Percentiles rank a stretch among this genome's conserved stretches.
Conservation (phyloP, 1,284 basidiomycete genomes). For the Agaricales sp. region DNA sequence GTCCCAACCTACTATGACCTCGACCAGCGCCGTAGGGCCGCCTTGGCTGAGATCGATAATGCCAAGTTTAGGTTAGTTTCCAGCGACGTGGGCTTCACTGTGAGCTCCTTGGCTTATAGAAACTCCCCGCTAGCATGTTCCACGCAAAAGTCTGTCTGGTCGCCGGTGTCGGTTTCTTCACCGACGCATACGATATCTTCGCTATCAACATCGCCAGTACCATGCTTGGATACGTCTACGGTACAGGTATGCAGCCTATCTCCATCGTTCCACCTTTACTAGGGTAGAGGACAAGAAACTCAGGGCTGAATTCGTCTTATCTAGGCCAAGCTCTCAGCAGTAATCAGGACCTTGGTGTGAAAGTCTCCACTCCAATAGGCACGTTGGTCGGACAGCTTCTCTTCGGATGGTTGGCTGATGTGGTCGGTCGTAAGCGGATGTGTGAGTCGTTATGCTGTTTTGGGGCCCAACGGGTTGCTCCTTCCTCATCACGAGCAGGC, state of each 20-base stretch:
- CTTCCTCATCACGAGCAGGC: slow-evolving; percentile 7
- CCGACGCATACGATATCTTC: slow-evolving; percentile 50
- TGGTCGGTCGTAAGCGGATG: slow-evolving; percentile 63
- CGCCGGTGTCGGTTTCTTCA: slow-evolving; percentile 77
- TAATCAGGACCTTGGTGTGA: slow-evolving; percentile 57
- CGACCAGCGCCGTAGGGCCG: slow-evolving; percentile 54
- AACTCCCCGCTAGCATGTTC: slow-evolving; percentile 33
- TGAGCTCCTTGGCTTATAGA: not conserved
- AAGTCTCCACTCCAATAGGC: slow-evolving; percentile 47
- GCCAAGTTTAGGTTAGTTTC: slow-evolving; percentile 53
- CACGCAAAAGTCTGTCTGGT: slow-evolving; percentile 67
- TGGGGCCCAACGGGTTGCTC: not conserved
- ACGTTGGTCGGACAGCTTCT: slow-evolving; percentile 45
- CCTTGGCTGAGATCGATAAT: slow-evolving; percentile 68
- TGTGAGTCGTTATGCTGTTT: slow-evolving; percentile 24
- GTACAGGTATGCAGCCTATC: slow-evolving; percentile 14
- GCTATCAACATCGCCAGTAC: slow-evolving; percentile 45
- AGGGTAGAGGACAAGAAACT: not conserved
- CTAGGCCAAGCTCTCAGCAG: slow-evolving; percentile 25
- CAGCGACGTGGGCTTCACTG: not conserved
- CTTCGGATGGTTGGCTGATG: slow-evolving; percentile 66
- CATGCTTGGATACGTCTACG: slow-evolving; percentile 50
- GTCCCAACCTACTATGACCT: slow-evolving; percentile 15
- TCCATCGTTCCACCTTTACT: not conserved
- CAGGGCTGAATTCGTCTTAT: not conserved